Evolutionary conservation across 2,329 filamentous ascomycete species (phyloP).

Genomic region (Diplodia scrobiculata): DNA sequence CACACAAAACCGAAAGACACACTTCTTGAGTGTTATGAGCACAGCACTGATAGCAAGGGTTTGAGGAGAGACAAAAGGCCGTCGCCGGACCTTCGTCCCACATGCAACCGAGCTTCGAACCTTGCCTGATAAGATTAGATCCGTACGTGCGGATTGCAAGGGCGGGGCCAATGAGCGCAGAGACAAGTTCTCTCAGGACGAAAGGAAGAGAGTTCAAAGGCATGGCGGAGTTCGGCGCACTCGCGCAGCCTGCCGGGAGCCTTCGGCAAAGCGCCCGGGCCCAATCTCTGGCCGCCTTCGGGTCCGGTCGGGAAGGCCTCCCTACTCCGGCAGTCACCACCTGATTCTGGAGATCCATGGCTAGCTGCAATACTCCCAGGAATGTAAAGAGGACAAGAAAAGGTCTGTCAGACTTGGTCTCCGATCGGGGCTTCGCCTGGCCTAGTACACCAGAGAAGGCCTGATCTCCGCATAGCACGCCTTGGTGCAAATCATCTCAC

Average conservation of each 20-base stretch:
- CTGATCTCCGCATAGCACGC: not conserved
- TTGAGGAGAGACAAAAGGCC: not conserved
- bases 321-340: not conserved
- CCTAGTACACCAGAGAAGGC: not conserved
- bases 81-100: slow-evolving; percentile 1
- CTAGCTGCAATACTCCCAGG: not conserved
- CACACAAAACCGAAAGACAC: not conserved
- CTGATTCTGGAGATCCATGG: not conserved
- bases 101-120: slow-evolving; percentile 18
- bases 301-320: not conserved
- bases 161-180: not conserved
- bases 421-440: not conserved
- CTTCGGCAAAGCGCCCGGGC: slow-evolving; percentile 8
- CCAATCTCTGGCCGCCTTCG: slow-evolving; percentile 1
- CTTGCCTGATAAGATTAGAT: slow-evolving; percentile 26
- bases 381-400: not conserved
- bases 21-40: slow-evolving; percentile 3
- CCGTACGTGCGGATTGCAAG: slow-evolving; percentile 16
- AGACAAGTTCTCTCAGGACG: not conserved
- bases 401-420: not conserved
- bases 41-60: not conserved
- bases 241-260: not conserved
- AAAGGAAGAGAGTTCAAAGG: not conserved
- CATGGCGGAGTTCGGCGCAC: not conserved
- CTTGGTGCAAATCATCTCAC: not conserved